phyloP scores from a whole-genome alignment of 306 rosid genomes.

The Spatholobus suberectus region DNA sequence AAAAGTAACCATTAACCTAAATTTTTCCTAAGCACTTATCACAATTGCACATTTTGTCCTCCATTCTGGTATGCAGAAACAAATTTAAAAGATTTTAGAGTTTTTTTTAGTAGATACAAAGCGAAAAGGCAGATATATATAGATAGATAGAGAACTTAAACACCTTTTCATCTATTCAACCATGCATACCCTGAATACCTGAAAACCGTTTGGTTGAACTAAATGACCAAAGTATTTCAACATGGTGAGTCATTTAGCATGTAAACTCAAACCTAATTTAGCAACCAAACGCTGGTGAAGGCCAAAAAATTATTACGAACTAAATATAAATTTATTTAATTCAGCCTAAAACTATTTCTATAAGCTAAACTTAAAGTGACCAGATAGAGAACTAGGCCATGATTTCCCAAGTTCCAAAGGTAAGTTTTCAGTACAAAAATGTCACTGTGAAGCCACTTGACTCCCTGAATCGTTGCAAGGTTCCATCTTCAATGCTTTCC shows the following conservation, averaged over 20 bases:
- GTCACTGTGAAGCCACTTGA: slow-evolving; percentile 67
- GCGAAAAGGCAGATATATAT: background rate
- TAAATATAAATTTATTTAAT: background rate
- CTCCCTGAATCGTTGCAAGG: slow-evolving; percentile 58
- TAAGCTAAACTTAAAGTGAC: background rate
- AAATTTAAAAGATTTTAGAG: no score
- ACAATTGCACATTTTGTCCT: no score
- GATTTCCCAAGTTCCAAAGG: background rate
- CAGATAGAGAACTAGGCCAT: background rate
- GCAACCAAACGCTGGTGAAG: background rate
- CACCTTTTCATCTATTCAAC: background rate
- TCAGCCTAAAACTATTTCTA: slow-evolving; percentile 17
- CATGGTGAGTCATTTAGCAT: background rate
- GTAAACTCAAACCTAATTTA: background rate
- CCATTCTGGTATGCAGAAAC: no score
- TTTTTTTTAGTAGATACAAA: no score
- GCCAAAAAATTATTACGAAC: background rate
- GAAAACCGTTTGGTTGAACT: background rate
- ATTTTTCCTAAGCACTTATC: no score
- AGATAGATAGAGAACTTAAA: background rate
- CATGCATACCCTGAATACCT: background rate
- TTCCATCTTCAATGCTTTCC: slow-evolving; percentile 50
- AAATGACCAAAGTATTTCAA: background rate
- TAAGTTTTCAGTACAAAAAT: slow-evolving; percentile 8
- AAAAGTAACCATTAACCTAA: no score